phyloP scores from a whole-genome alignment of 805 yeast species.

The Priceomyces medius region DNA sequence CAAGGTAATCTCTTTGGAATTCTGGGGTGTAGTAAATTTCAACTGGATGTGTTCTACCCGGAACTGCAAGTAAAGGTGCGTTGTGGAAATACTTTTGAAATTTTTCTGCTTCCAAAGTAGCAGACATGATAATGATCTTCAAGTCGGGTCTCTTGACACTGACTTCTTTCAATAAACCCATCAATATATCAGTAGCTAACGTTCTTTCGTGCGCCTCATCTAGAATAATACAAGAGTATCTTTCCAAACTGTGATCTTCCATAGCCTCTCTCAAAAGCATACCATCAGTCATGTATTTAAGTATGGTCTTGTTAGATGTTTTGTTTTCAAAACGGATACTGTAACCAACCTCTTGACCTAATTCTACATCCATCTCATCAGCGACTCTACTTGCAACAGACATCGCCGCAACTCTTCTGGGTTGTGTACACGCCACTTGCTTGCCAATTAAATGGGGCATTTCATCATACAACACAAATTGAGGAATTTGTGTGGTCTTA shows the following conservation, averaged over 20 bases:
- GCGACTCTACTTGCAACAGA: slow-evolving; percentile 97
- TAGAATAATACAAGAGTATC: slow-evolving; percentile 85
- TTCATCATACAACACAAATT: slow-evolving; percentile 88
- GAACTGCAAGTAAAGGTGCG: slow-evolving; percentile 94
- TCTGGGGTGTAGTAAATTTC: slow-evolving; percentile 97
- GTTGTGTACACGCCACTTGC: slow-evolving; percentile 94
- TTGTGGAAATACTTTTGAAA: slow-evolving; percentile 85
- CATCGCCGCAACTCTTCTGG: slow-evolving; percentile 99
- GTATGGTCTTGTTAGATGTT: slow-evolving; percentile 73
- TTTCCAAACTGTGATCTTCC: slow-evolving; percentile 82
- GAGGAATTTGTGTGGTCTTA: slow-evolving; percentile 97
- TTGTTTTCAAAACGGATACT: slow-evolving; percentile 91
- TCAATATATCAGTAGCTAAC: slow-evolving; percentile 89
- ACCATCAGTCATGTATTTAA: slow-evolving; percentile 98
- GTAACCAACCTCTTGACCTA: slow-evolving; percentile 96
- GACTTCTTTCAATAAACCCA: slow-evolving; percentile 90
- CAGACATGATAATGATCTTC: slow-evolving; percentile 94
- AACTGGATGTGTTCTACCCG: slow-evolving; percentile 97
- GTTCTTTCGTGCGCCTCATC: slow-evolving; percentile 99
- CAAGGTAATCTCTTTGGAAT: slow-evolving; percentile 90
- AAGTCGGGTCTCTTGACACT: slow-evolving; percentile 78
- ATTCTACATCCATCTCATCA: slow-evolving; percentile 89
- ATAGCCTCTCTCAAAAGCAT: slow-evolving; percentile 95
- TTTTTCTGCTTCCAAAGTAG: slow-evolving; percentile 95
- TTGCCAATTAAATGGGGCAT: slow-evolving; percentile 82